Evolutionary conservation across 2,329 filamentous ascomycete species (phyloP), one percentile per base, ranked within the genome.

Genomic region (Rhexocercosporidium sp.): DNA sequence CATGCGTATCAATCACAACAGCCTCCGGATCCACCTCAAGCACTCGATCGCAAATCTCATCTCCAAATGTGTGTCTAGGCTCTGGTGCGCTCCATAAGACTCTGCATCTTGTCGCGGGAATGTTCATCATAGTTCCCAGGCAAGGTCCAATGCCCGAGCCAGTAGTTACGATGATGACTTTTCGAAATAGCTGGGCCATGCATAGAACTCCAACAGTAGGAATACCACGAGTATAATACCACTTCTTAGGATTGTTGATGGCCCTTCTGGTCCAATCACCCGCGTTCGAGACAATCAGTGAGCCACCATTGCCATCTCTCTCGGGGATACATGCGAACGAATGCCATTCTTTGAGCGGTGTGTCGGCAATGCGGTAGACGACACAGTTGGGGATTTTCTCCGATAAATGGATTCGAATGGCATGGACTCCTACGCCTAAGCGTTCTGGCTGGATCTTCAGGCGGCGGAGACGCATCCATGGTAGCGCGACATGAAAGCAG

Each of bases 391-490:
- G 61, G 22, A 80, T 79, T 41, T 81, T 80, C 75, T 85, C 82
- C 65, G 79, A 77, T 74, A 88, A 84, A 70, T 85, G 82, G 5
- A 90, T 81, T 9, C 84, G 82, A 14, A 86, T 79, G 9, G 88
- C 88, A 76, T 89, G 87, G 3, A 79, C 56, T 71, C 87, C 89
- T 22, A 71, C 65, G 6, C 87, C 89, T 29, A 90, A 81, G 29
- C 79, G 74, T 70, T 88, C 83, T 5, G 85, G 79, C 18, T 78
- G 77, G 68, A 89, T 84, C 20, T 77, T 77, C 66, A 87, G 82
- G 69, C 83, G 84, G 37, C 86, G 83, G 31, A 90, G 82, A 53
- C 84, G 80, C 3, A 87, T 73, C 87, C 88, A 90, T 2, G 88
- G 87, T 57, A 86, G 83, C 31, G 86, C 76, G 49, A 88, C 80